Percentiles rank a stretch among this genome's conserved stretches.
phyloP scores from a whole-genome alignment of 2,329 filamentous ascomycete species.

The Talaromyces islandicus region DNA sequence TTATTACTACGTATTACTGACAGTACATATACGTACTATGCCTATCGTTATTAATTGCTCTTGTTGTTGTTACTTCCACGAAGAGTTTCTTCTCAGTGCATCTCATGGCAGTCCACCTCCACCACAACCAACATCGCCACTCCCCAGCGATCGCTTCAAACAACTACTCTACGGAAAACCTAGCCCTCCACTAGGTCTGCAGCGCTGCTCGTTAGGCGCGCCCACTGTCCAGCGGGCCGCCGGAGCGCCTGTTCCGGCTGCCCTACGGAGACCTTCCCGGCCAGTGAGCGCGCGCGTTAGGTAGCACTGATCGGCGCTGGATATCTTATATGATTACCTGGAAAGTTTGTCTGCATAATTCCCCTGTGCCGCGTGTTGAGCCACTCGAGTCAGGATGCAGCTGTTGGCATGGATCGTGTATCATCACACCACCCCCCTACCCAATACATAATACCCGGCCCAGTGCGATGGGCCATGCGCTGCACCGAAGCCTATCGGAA shows the following conservation, averaged over 20 bases:
- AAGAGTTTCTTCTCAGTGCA: not conserved
- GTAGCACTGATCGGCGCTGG: not conserved
- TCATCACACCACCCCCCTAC: not conserved
- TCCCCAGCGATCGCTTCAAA: not conserved
- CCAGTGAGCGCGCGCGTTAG: constrained; percentile 3
- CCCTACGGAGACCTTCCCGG: not conserved
- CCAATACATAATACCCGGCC: too few relatives aligned
- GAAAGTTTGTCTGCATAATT: not conserved
- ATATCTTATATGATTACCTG: not conserved
- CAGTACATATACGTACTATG: too few relatives aligned
- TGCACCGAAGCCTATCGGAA: not conserved
- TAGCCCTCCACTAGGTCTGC: not conserved
- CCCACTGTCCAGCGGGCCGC: not conserved
- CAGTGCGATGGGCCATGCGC: not conserved
- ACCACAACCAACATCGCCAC: not conserved
- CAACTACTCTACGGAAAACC: too few relatives aligned
- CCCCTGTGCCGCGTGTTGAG: not conserved
- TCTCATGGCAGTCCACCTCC: not conserved
- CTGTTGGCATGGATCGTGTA: not conserved
- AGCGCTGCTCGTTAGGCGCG: not conserved
- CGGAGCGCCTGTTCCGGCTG: not conserved
- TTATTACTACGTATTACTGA: too few relatives aligned
- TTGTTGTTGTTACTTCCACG: not conserved
- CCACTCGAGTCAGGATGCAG: not conserved
- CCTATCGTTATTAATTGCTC: not conserved